phyloP scores from a whole-genome alignment of 768 basidiomycete species.

The Dictyophora rubrovolvata region DNA sequence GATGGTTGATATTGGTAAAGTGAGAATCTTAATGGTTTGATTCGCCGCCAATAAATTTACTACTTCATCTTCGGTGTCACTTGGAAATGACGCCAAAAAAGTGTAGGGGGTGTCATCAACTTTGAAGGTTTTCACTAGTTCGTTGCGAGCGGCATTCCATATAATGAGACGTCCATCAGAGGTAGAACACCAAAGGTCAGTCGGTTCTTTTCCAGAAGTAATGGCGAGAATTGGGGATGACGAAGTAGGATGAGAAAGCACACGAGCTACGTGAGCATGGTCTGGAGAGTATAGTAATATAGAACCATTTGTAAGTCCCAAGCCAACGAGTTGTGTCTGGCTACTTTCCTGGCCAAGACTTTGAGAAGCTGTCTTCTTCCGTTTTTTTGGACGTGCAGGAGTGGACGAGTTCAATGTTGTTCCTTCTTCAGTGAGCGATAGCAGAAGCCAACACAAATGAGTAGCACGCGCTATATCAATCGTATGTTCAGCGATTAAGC shows the following conservation, averaged over 20 bases:
- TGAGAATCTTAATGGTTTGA: slow-evolving; percentile 47
- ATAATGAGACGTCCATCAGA: slow-evolving; percentile 46
- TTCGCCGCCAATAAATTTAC: slow-evolving; percentile 41
- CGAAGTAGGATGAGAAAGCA: slow-evolving; percentile 45
- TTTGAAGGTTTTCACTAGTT: slow-evolving; percentile 41
- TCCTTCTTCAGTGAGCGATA: slow-evolving; percentile 29
- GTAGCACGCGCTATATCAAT: slow-evolving; percentile 47
- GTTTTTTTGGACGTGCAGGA: slow-evolving; percentile 25
- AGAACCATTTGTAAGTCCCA: slow-evolving; percentile 55
- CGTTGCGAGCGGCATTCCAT: slow-evolving; percentile 46
- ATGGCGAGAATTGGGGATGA: slow-evolving; percentile 43
- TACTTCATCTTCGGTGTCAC: slow-evolving; percentile 18
- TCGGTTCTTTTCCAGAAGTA: slow-evolving; percentile 22
- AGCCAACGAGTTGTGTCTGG: slow-evolving; percentile 34
- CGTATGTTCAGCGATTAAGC: slow-evolving; percentile 47
- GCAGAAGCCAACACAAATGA: slow-evolving; percentile 39
- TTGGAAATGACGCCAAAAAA: slow-evolving; percentile 36
- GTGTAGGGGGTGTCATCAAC: slow-evolving; percentile 50
- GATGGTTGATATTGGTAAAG: slow-evolving; percentile 15
- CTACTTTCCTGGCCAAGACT: not conserved
- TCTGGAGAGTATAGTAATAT: slow-evolving; percentile 51
- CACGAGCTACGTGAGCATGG: slow-evolving; percentile 45
- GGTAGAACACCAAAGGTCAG: slow-evolving; percentile 45
- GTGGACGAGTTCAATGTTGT: slow-evolving; percentile 16
- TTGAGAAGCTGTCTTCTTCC: slow-evolving; percentile 23